Evolutionary conservation across 164 flowering plant species (phyloP).

Genomic region (Amborella trichopoda): DNA sequence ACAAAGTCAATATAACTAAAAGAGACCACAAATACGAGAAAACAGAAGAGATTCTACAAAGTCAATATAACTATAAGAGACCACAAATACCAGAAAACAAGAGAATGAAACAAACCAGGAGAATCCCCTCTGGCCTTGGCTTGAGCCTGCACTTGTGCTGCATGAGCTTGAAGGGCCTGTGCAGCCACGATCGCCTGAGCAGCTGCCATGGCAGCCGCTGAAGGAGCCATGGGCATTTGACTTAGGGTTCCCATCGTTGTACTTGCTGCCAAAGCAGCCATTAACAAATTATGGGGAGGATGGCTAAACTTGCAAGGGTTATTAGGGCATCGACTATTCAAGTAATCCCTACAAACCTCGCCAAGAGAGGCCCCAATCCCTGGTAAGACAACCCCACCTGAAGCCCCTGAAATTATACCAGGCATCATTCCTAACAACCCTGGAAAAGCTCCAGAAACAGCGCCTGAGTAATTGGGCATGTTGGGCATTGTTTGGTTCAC

Average conservation of each 20-base stretch:
- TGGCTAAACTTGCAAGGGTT: slow-evolving; percentile 83
- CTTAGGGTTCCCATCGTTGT: slow-evolving; percentile 77
- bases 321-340: slow-evolving; percentile 72
- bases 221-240: slow-evolving; percentile 99
- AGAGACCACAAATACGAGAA: too few species aligned
- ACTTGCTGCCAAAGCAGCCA: slow-evolving; percentile 81
- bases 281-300: slow-evolving; percentile 83
- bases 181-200: slow-evolving; percentile 99
- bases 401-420: slow-evolving; percentile 67
- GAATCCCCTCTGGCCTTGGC: slow-evolving; percentile 46
- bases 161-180: slow-evolving; percentile 98
- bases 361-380: slow-evolving; percentile 93
- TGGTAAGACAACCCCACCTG: slow-evolving; percentile 91
- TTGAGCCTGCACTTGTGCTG: slow-evolving; percentile 84
- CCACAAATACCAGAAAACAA: too few species aligned
- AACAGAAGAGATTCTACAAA: too few species aligned
- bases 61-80: too few species aligned
- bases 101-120: slow-evolving; percentile 29
- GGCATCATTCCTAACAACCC: slow-evolving; percentile 94
- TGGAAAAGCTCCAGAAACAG: slow-evolving; percentile 86
- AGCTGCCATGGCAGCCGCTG: slow-evolving; percentile 99
- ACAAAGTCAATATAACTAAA: too few species aligned
- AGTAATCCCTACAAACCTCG: slow-evolving; percentile 85
- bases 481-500: slow-evolving; percentile 99
- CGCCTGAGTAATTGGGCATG: slow-evolving; percentile 95